Conservation (phyloP, 2,329 filamentous ascomycete species). For the Colletotrichum brevisporum region DNA sequence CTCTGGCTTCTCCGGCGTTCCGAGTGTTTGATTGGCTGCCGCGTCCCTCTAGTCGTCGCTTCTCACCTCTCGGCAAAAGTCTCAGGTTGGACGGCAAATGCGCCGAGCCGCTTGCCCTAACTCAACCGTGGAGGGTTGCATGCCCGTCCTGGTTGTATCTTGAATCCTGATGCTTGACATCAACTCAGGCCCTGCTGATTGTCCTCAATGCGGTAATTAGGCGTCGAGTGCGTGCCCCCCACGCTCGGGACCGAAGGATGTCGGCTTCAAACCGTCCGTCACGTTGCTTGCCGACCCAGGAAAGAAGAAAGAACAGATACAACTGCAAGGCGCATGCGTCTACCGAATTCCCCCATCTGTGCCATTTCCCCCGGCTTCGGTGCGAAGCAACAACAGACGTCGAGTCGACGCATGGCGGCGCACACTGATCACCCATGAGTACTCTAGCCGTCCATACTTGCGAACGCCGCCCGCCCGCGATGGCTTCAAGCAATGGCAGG, state of each 20-base stretch:
- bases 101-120: constrained; percentile 28
- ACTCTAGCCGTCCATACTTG: constrained; percentile 4
- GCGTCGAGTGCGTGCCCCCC: constrained; percentile 11
- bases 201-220: neutral
- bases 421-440: constrained; percentile 10
- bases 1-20: neutral
- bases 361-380: constrained; percentile 1
- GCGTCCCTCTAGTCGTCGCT: neutral
- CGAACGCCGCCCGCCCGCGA: constrained; percentile 9
- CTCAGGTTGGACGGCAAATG: constrained; percentile 30
- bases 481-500: neutral
- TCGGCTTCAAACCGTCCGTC: constrained; percentile 6
- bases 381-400: neutral
- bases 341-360: neutral
- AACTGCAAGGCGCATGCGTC: constrained; percentile 6
- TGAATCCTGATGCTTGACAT: neutral
- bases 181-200: neutral
- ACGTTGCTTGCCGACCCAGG: constrained; percentile 16
- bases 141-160: constrained; percentile 7
- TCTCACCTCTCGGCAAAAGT: constrained; percentile 14
- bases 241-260: constrained; percentile 2
- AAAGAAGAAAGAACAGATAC: neutral
- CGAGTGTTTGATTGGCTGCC: neutral
- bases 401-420: constrained; percentile 15
- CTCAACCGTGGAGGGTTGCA: constrained; percentile 21